Evolutionary conservation across 495 filamentous ascomycete species (phyloP).

Genomic region (Acidomyces sp.): DNA sequence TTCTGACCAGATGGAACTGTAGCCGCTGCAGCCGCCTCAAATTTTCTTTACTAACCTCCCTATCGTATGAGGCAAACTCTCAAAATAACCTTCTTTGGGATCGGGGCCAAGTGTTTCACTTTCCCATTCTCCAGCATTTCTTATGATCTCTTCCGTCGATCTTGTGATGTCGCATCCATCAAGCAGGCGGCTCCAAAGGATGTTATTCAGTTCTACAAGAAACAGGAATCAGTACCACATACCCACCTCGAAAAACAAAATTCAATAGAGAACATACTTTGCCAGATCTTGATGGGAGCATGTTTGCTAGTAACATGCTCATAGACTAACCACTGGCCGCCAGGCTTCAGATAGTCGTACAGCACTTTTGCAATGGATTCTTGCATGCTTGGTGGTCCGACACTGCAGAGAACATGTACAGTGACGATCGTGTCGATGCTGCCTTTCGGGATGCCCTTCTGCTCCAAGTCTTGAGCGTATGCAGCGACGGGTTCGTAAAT

Average conservation of each 20-base stretch:
- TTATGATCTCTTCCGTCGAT: background rate
- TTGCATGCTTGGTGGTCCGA: conserved; percentile 41
- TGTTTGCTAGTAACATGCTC: conserved; percentile 45
- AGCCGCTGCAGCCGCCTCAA: background rate
- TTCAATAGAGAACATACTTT: background rate
- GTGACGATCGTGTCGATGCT: conserved; percentile 55
- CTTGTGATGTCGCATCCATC: background rate
- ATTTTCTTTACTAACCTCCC: background rate
- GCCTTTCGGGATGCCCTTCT: conserved; percentile 34
- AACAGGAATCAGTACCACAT: background rate
- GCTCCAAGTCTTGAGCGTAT: conserved; percentile 42
- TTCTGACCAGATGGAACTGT: no score
- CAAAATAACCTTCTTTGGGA: background rate
- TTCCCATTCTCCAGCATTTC: background rate
- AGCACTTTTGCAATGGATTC: conserved; percentile 43
- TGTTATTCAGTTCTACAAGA: background rate
- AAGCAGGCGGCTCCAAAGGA: background rate
- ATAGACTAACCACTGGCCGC: conserved; percentile 52
- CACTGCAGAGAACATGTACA: conserved; percentile 57
- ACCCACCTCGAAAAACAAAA: background rate
- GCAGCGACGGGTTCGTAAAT: conserved; percentile 50
- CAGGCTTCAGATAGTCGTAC: conserved; percentile 51
- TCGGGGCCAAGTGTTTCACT: background rate
- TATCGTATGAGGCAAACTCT: background rate
- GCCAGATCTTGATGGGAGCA: background rate